These are phyloP conservation scores for Talaromyces stipitatus DNA, from an alignment of 495 filamentous ascomycete genomes.

Conservation along the genomic window DNA sequence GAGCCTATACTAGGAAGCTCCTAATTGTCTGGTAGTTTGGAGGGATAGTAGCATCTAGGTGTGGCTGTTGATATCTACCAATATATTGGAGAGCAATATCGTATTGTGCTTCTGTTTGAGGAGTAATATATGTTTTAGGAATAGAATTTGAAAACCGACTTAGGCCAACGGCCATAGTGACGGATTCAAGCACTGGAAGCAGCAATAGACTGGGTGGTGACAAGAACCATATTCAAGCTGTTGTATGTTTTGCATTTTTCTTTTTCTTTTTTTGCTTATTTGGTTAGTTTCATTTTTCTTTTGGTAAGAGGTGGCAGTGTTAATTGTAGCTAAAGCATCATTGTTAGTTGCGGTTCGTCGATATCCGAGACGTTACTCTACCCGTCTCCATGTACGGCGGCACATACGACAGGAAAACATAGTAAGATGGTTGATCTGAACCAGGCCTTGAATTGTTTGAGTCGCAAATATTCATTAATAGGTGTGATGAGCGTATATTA, in stretches of 20 bases:
- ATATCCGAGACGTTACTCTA: too few relatives aligned
- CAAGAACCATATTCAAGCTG: background rate
- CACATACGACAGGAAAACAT: too few relatives aligned
- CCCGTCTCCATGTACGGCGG: too few relatives aligned
- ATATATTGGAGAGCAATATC: background rate
- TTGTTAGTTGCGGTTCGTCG: too few relatives aligned
- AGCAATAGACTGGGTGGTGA: background rate
- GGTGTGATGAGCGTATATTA: too few relatives aligned
- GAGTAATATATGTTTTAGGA: background rate
- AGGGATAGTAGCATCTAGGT: background rate
- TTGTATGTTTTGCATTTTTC: background rate
- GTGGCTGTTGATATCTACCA: background rate
- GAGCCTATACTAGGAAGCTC: background rate
- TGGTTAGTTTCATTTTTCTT: too few relatives aligned
- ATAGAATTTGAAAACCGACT: background rate
- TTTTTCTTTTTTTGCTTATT: too few relatives aligned
- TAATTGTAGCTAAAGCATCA: too few relatives aligned
- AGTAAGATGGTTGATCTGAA: too few relatives aligned
- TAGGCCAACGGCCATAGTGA: background rate
- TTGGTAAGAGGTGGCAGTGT: too few relatives aligned
- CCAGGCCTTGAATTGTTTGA: too few relatives aligned
- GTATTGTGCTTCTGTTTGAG: background rate
- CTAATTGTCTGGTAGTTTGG: background rate
- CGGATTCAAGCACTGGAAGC: background rate
- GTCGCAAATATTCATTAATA: too few relatives aligned